Conservation (phyloP, 208 protist species). For the Tritrichomonas foetus region DNA sequence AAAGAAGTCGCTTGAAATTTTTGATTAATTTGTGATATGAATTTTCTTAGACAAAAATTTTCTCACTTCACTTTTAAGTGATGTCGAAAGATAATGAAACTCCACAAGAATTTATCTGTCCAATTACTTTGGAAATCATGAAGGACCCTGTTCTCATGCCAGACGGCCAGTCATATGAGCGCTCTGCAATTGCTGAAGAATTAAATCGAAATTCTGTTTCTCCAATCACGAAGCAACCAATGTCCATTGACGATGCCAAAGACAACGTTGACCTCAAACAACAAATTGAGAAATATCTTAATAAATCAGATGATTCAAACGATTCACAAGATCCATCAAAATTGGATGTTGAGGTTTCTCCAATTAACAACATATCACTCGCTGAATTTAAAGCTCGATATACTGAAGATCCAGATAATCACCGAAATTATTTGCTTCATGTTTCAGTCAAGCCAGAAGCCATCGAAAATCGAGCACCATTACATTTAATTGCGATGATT, state of each 20-base stretch:
- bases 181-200: conserved; percentile 43
- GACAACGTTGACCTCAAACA: not conserved
- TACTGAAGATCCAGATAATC: too few relatives aligned
- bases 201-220: not conserved
- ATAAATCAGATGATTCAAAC: not conserved
- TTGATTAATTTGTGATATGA: too few relatives aligned
- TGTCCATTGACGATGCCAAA: not conserved
- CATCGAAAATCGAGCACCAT: not conserved
- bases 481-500: not conserved
- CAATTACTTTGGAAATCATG: conserved; percentile 54
- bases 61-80: too few relatives aligned
- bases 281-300: not conserved
- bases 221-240: not conserved
- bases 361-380: too few relatives aligned
- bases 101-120: conserved; percentile 44
- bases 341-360: too few relatives aligned
- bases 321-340: too few relatives aligned
- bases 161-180: conserved; percentile 55
- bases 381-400: too few relatives aligned
- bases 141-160: conserved; percentile 51
- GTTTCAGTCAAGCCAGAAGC: too few relatives aligned
- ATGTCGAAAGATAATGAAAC: not conserved
- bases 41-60: too few relatives aligned
- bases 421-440: too few relatives aligned
- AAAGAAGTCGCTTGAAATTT: too few relatives aligned